These are phyloP conservation scores for Sonneratia alba DNA, from an alignment of 345 rosid species.

Conservation along the genomic window DNA sequence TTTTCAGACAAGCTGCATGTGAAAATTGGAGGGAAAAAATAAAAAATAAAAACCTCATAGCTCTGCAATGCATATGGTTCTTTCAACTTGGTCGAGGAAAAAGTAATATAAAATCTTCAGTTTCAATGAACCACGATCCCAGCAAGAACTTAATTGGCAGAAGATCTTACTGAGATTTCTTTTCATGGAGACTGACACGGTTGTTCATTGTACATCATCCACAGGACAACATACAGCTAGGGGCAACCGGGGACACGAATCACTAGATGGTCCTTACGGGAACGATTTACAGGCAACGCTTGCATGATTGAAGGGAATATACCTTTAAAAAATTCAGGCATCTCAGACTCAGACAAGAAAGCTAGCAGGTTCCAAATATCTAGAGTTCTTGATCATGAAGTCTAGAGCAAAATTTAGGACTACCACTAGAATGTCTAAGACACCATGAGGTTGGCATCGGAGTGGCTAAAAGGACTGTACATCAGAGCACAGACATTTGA, in stretches of 20 bases:
- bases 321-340: not conserved
- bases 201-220: not conserved
- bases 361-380: not conserved
- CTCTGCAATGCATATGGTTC: too few relatives aligned
- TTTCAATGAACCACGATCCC: not conserved
- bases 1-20: too few relatives aligned
- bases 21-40: too few relatives aligned
- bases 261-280: not conserved
- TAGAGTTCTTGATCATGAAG: too few relatives aligned
- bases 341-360: not conserved
- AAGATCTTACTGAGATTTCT: not conserved
- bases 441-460: too few relatives aligned
- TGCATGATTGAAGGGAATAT: not conserved
- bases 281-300: not conserved
- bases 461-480: not conserved
- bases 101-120: not conserved
- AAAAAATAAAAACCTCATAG: too few relatives aligned
- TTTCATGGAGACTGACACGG: not conserved
- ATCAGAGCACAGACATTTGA: not conserved
- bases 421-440: not conserved
- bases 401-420: too few relatives aligned
- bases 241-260: too few relatives aligned
- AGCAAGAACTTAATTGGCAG: not conserved
- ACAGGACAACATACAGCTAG: too few relatives aligned
- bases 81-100: too few relatives aligned